A percentile compares a stretch with the other conserved stretches of the same genome.
phyloP scores from a whole-genome alignment of 2,329 filamentous ascomycete genomes.

The Exophiala aquamarina region DNA sequence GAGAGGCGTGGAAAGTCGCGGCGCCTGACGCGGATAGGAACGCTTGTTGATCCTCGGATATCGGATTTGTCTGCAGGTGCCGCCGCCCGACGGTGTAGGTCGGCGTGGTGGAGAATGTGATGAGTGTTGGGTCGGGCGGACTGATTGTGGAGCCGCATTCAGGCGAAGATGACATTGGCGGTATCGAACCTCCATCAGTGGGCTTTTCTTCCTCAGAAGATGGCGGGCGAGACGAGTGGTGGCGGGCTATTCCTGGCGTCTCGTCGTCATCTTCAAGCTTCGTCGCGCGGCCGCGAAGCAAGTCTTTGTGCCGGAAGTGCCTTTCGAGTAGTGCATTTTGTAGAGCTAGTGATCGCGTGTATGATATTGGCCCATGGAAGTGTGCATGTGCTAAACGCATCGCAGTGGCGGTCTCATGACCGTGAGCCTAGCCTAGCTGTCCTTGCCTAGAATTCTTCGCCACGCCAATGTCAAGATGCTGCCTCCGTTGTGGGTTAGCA shows the following conservation, averaged over 20 bases:
- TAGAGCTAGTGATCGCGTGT: constrained; percentile 54
- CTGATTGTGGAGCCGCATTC: too few relatives aligned
- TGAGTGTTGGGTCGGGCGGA: constrained; percentile 67
- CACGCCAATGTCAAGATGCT: not conserved
- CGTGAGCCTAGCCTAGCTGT: too few relatives aligned
- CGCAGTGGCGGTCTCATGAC: constrained; percentile 1
- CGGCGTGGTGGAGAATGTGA: constrained; percentile 79
- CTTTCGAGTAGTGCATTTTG: constrained; percentile 51
- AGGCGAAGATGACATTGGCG: too few relatives aligned
- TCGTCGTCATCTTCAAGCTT: not conserved
- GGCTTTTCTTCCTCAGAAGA: too few relatives aligned
- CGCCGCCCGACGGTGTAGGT: constrained; percentile 90
- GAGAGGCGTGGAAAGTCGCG: constrained; percentile 63
- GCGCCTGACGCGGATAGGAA: constrained; percentile 35
- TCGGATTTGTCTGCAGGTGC: constrained; percentile 51
- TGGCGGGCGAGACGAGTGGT: too few relatives aligned
- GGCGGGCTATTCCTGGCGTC: too few relatives aligned
- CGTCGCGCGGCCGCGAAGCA: constrained; percentile 3
- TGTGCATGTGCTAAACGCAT: constrained; percentile 52
- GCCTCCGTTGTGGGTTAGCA: too few relatives aligned
- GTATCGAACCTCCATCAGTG: constrained; percentile 1
- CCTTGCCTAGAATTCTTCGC: not conserved
- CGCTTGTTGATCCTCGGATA: constrained; percentile 37
- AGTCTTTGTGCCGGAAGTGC: constrained; percentile 24
- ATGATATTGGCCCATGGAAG: constrained; percentile 54